phyloP scores from a whole-genome alignment of 179 eudicot genomes.

The Sideroxylon spinosum region DNA sequence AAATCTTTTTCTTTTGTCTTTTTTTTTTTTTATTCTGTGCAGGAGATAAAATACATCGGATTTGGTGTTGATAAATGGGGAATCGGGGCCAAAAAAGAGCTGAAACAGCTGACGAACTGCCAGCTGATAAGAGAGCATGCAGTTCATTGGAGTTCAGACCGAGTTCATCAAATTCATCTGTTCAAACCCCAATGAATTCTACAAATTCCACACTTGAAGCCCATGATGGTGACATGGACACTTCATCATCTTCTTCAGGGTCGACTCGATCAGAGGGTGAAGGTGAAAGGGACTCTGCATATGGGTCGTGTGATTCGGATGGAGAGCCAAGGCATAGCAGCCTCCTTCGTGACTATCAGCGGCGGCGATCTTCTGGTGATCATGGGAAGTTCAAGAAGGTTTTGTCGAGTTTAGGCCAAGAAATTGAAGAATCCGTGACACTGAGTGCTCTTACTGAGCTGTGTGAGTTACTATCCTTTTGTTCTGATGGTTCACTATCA shows the following conservation, averaged over 20 bases:
- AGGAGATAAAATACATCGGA: neutral
- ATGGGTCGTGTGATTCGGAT: conserved; percentile 84
- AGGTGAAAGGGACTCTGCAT: conserved; percentile 69
- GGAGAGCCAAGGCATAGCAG: conserved; percentile 43
- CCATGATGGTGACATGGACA: conserved; percentile 66
- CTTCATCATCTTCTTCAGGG: conserved; percentile 69
- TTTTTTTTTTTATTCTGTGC: neutral
- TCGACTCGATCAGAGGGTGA: conserved; percentile 73
- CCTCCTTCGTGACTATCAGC: conserved; percentile 47
- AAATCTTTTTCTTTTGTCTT: neutral
- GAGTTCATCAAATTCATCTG: conserved; percentile 61
- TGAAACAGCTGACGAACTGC: conserved; percentile 59
- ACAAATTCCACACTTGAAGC: conserved; percentile 30
- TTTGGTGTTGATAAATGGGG: conserved; percentile 33
- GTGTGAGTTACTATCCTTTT: conserved; percentile 77
- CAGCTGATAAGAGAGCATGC: conserved; percentile 85
- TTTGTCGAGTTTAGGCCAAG: conserved; percentile 51
- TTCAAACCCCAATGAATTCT: conserved; percentile 33
- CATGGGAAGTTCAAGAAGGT: conserved; percentile 48
- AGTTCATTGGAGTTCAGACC: conserved; percentile 65
- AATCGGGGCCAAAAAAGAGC: conserved; percentile 82
- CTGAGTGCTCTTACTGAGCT: conserved; percentile 74
- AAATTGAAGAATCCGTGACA: conserved; percentile 52
- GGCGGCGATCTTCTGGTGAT: conserved; percentile 43
- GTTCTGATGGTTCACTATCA: conserved; percentile 55